A percentile compares a stretch with the other conserved stretches of the same genome.
These are phyloP conservation scores for Penicillium sp. DNA, from an alignment of 2,329 filamentous ascomycete genomes.

Conservation along the genomic window DNA sequence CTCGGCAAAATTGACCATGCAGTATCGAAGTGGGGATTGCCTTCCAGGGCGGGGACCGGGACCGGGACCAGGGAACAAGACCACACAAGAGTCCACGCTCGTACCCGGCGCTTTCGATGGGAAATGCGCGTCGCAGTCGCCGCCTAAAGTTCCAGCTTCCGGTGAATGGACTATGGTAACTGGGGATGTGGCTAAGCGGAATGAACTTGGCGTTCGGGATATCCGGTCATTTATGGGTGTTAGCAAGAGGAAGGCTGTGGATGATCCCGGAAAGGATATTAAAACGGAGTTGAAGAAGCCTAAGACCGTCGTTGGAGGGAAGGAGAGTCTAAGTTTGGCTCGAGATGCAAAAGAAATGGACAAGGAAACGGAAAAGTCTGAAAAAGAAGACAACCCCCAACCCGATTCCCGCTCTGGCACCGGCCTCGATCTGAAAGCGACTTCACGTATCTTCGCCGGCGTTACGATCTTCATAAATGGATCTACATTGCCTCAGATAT, in stretches of 20 bases:
- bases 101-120: conserved; percentile 16
- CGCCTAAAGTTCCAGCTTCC: conserved; percentile 28
- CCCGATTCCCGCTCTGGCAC: not conserved
- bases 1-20: conserved; percentile 64
- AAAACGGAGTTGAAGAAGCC: conserved; percentile 14
- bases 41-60: not conserved
- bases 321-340: not conserved
- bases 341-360: conserved; percentile 6
- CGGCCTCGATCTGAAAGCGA: conserved; percentile 16
- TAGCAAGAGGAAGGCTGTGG: conserved; percentile 44
- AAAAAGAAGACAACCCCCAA: not conserved
- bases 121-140: not conserved
- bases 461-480: conserved; percentile 83
- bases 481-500: conserved; percentile 74
- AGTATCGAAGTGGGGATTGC: conserved; percentile 64
- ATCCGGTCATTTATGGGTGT: conserved; percentile 49
- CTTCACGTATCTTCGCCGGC: conserved; percentile 62
- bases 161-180: conserved; percentile 52
- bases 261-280: conserved; percentile 18
- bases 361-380: conserved; percentile 7
- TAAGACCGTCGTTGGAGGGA: not conserved
- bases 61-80: not conserved
- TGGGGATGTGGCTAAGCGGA: conserved; percentile 25
- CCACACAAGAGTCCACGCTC: not conserved
- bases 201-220: conserved; percentile 34